phyloP scores from a whole-genome alignment of 495 filamentous ascomycete species.

The Aspergillus nanangensis region DNA sequence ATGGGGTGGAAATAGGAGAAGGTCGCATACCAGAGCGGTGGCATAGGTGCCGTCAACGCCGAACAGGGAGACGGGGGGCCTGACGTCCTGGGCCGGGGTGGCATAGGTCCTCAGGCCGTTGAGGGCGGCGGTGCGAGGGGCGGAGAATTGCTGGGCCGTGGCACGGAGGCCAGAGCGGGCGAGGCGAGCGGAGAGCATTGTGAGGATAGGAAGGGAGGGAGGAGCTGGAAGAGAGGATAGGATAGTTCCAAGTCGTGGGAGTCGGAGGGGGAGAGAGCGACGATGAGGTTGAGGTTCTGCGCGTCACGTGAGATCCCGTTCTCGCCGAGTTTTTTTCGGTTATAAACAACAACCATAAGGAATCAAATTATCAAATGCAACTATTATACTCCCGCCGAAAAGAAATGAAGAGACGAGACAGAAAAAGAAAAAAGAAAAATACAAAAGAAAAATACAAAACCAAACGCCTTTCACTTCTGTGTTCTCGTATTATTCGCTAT shows the following conservation, averaged over 20 bases:
- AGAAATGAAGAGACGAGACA: too few relatives aligned
- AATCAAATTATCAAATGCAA: too few relatives aligned
- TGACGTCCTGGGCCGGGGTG: conserved; percentile 63
- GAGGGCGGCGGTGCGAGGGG: conserved; percentile 40
- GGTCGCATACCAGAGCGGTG: conserved; percentile 80
- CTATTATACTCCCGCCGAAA: too few relatives aligned
- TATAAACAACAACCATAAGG: conserved; percentile 2
- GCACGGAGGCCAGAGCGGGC: conserved; percentile 48
- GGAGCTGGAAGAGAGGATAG: conserved; percentile 3
- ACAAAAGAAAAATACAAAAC: too few relatives aligned
- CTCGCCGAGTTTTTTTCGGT: conserved; percentile 24
- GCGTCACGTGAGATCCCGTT: conserved; percentile 34
- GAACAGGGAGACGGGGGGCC: conserved; percentile 85
- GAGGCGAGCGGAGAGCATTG: conserved; percentile 43
- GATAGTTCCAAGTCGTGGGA: conserved; percentile 25
- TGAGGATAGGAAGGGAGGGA: conserved; percentile 19
- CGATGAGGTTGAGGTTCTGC: conserved; percentile 21
- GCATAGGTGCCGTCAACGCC: conserved; percentile 98
- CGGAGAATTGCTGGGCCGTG: conserved; percentile 43
- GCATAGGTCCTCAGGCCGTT: conserved; percentile 67
- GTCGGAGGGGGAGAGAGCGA: conserved; percentile 14
- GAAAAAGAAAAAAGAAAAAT: too few relatives aligned
- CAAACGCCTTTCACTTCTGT: too few relatives aligned
- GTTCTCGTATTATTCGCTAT: too few relatives aligned
- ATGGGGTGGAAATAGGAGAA: conserved; percentile 15